Conservation (phyloP, 2,329 filamentous ascomycete species). For the Venturia effusa region DNA sequence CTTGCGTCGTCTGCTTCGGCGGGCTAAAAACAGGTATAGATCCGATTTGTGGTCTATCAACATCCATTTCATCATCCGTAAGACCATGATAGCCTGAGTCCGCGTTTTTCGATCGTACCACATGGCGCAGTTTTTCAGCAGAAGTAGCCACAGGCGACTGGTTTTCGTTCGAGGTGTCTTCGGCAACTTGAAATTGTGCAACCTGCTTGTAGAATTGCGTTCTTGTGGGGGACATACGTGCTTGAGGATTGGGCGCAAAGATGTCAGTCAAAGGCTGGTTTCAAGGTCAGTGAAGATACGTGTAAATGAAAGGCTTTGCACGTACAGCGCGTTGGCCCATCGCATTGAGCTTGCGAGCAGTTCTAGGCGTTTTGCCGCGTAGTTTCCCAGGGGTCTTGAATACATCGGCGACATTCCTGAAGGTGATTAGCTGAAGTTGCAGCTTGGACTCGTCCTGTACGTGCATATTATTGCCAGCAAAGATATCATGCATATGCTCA, state of each 20-base stretch:
- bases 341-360: conserved; percentile 49
- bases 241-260: conserved; percentile 37
- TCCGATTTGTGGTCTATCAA: conserved; percentile 15
- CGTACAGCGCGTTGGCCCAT: conserved; percentile 54
- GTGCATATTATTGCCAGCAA: conserved; percentile 77
- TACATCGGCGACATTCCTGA: conserved; percentile 81
- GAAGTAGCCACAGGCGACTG: conserved; percentile 21
- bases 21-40: neutral
- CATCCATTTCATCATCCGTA: conserved; percentile 41
- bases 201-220: conserved; percentile 39
- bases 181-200: conserved; percentile 49
- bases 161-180: conserved; percentile 33
- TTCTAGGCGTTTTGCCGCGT: conserved; percentile 70
- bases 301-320: conserved; percentile 32
- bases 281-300: conserved; percentile 39
- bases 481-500: conserved; percentile 94
- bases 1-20: neutral
- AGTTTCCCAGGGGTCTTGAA: conserved; percentile 88
- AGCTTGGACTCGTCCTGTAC: conserved; percentile 25
- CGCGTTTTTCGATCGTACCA: conserved; percentile 26
- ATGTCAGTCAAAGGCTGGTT: conserved; percentile 38
- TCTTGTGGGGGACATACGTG: conserved; percentile 40
- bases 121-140: conserved; percentile 24
- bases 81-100: conserved; percentile 68
- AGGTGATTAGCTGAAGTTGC: conserved; percentile 19